These are phyloP conservation scores for Aspergillus funiculosus DNA, from an alignment of 495 filamentous ascomycete genomes.

Conservation along the genomic window DNA sequence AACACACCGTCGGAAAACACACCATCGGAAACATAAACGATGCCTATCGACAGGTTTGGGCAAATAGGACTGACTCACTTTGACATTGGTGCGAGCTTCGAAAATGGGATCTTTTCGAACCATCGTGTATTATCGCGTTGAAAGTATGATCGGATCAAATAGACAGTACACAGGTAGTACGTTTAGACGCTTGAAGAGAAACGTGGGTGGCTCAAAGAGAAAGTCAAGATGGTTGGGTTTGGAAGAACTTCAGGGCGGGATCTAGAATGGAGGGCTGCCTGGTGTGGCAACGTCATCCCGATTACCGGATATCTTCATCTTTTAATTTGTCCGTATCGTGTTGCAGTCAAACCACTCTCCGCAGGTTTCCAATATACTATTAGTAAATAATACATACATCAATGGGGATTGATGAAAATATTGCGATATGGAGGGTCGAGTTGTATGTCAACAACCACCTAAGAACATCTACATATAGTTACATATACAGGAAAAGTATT, in stretches of 20 bases:
- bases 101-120: slow-evolving; percentile 46
- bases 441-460: not conserved
- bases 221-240: slow-evolving; percentile 3
- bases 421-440: no score
- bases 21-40: no score
- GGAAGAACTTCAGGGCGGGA: slow-evolving; percentile 1
- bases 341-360: not conserved
- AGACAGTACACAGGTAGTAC: no score
- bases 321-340: slow-evolving; percentile 7
- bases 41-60: not conserved
- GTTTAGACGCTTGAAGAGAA: no score
- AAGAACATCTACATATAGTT: no score
- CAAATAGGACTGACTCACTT: slow-evolving; percentile 23
- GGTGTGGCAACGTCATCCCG: slow-evolving; percentile 24
- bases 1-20: not conserved
- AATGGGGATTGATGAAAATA: no score
- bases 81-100: slow-evolving; percentile 48
- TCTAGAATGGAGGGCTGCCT: slow-evolving; percentile 12
- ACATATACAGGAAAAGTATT: no score
- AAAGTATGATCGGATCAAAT: not conserved
- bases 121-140: slow-evolving; percentile 26
- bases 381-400: no score
- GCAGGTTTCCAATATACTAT: not conserved
- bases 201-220: not conserved
- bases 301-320: no score